Base-by-base conservation (phyloP, 1,139 yeast species). In the Pichia sp. region DNA sequence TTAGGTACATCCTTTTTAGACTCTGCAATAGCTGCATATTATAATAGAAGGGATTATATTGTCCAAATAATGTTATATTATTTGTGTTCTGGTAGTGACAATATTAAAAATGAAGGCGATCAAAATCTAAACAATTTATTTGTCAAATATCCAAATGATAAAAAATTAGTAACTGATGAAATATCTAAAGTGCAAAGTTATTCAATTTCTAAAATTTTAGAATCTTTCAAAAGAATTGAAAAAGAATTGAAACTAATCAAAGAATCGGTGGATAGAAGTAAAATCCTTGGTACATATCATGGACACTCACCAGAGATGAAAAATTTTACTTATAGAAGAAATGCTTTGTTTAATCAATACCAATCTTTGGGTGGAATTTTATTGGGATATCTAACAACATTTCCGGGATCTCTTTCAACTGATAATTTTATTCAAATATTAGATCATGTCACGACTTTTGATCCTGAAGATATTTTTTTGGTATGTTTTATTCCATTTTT, bases 11-110 rank as follows among this genome's bases (percentile, higher is more conserved):
- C 75, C 1, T 70, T 82, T 24, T 59, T 75, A 6, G 95, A 87
- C 57, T 74, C 82, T 30, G 95, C 92, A 1, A 74, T 82, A 55
- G 77, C 85, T n/a, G 72, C 79, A 7, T 88, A 77, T 61, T 86
- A 80, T 60, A 67, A 79, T 48, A 74, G 97, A 56, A 74, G 82
- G 46, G 84, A 80, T 59, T 84, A 79, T 56, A 80, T 89, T 22
- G 65, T 90, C 43, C 86, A 85, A 57, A 79, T 87, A 35, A 71
- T 82, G 24, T 80, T 86, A 8, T 85, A 74, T 59, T 66, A 81
- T 38, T 64, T 80, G 26, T 60, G 62, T 47, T 44, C 52, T 16
- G 30, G 15, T 23, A 25, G 30, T 18, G 22, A 25, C 2, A 11
- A 25, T 30, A 25, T 24, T 22, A 27, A 38, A 24, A n/a, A 20